A percentile compares a stretch with the other conserved stretches of the same genome.
These are phyloP conservation scores for Hypoxylon sp. DNA, from an alignment of 2,329 filamentous ascomycete species.

Conservation along the genomic window DNA sequence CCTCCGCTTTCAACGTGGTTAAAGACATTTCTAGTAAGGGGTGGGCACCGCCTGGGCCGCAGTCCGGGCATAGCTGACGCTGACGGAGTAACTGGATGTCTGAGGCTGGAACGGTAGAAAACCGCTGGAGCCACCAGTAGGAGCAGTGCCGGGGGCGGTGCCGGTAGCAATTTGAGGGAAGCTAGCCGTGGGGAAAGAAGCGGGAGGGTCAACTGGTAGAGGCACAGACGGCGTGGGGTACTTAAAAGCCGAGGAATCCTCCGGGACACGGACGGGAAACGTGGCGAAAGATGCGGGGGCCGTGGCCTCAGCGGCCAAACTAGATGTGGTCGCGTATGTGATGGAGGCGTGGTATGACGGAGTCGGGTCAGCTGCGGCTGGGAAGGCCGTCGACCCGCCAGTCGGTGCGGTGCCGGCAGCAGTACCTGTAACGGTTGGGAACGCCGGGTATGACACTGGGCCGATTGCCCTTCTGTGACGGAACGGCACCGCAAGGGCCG, in stretches of 20 bases:
- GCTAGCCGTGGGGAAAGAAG: neutral
- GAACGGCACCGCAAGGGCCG: conserved; percentile 40
- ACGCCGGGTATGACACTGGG: conserved; percentile 5
- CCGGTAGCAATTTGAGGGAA: conserved; percentile 5
- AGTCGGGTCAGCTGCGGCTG: conserved; percentile 15
- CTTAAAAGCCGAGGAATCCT: neutral
- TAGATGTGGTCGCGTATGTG: conserved; percentile 29
- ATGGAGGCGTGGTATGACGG: conserved; percentile 28
- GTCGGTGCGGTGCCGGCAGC: conserved; percentile 25
- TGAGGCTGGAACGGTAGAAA: conserved; percentile 22
- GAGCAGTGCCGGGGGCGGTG: conserved; percentile 21
- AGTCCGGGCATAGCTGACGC: neutral
- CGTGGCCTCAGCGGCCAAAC: neutral
- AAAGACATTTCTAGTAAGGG: neutral
- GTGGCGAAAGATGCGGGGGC: conserved; percentile 11
- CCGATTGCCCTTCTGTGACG: conserved; percentile 6
- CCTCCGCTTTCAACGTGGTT: neutral
- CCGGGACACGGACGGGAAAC: neutral
- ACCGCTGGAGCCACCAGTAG: conserved; percentile 21
- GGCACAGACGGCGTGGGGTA: neutral
- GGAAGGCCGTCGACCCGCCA: conserved; percentile 29
- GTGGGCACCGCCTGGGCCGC: neutral
- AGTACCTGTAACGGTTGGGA: conserved; percentile 12
- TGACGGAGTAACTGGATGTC: conserved; percentile 5
- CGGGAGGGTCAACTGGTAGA: neutral